A percentile compares a stretch with the other conserved stretches of the same genome.
phyloP scores from a whole-genome alignment of 768 basidiomycete genomes.

The Phallus indusiatus region DNA sequence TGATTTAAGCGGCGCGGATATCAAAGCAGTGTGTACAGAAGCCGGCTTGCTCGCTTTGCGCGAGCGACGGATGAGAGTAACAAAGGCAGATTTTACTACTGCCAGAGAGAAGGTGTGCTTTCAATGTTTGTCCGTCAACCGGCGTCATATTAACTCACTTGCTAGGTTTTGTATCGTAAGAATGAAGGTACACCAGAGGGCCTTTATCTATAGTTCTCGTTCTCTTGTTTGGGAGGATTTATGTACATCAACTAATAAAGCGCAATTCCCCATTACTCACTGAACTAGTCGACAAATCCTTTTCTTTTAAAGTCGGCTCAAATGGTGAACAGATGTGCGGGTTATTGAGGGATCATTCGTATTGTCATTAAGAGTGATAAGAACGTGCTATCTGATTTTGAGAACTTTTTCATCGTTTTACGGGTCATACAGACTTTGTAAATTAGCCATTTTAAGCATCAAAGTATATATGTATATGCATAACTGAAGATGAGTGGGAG shows the following conservation, averaged over 20 bases:
- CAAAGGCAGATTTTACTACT: constrained; percentile 79
- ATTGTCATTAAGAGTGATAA: too few relatives aligned
- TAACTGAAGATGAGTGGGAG: too few relatives aligned
- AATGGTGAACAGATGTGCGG: too few relatives aligned
- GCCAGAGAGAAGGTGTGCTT: constrained; percentile 81
- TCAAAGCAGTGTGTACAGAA: constrained; percentile 98
- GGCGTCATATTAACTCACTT: constrained; percentile 10
- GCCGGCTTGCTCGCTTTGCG: constrained; percentile 93
- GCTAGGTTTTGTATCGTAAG: constrained; percentile 84
- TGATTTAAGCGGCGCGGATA: constrained; percentile 93
- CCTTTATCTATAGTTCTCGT: constrained; percentile 53
- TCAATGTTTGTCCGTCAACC: background rate
- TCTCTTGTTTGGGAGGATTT: background rate
- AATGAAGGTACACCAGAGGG: constrained; percentile 94
- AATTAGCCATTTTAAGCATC: too few relatives aligned
- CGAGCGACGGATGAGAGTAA: constrained; percentile 91
- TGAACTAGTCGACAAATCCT: too few relatives aligned
- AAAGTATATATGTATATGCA: too few relatives aligned
- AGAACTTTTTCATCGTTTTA: too few relatives aligned
- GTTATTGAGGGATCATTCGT: too few relatives aligned
- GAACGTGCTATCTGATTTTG: too few relatives aligned
- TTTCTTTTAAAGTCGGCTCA: too few relatives aligned
- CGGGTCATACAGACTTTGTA: too few relatives aligned
- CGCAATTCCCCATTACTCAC: too few relatives aligned
- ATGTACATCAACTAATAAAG: background rate